These are phyloP conservation scores for Emergomyces orientalis DNA, from an alignment of 2,329 filamentous ascomycete genomes.

Conservation along the genomic window DNA sequence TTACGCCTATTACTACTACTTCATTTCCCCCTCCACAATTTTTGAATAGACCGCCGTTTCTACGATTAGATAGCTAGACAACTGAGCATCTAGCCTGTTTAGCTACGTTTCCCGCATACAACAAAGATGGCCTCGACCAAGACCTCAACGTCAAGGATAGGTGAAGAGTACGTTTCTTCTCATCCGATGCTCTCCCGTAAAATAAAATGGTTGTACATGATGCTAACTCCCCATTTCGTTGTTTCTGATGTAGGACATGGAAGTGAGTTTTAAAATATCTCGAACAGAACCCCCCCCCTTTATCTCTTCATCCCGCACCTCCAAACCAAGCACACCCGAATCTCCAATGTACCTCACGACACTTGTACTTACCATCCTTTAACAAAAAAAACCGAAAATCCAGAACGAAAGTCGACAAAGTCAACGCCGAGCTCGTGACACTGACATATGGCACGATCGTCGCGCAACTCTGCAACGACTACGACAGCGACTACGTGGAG, in stretches of 20 bases:
- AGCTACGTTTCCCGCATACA: background rate
- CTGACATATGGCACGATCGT: constrained; percentile 97
- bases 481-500: constrained; percentile 84
- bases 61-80: background rate
- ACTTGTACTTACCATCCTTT: background rate
- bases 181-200: background rate
- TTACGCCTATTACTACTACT: background rate
- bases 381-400: background rate
- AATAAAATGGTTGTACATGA: background rate
- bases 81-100: background rate
- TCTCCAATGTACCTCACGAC: background rate
- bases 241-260: constrained; percentile 60
- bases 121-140: constrained; percentile 50
- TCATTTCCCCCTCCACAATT: background rate
- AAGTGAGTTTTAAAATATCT: constrained; percentile 56
- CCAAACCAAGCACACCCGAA: no score
- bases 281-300: constrained; percentile 9
- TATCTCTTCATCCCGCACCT: background rate
- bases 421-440: constrained; percentile 94
- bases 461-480: constrained; percentile 91
- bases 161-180: constrained; percentile 57
- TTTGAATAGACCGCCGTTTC: background rate
- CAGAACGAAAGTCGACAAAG: constrained; percentile 92
- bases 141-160: constrained; percentile 58
- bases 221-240: constrained; percentile 22